Conservation (phyloP, 352 stramenopile genomes). For the Globisporangium nunn region DNA sequence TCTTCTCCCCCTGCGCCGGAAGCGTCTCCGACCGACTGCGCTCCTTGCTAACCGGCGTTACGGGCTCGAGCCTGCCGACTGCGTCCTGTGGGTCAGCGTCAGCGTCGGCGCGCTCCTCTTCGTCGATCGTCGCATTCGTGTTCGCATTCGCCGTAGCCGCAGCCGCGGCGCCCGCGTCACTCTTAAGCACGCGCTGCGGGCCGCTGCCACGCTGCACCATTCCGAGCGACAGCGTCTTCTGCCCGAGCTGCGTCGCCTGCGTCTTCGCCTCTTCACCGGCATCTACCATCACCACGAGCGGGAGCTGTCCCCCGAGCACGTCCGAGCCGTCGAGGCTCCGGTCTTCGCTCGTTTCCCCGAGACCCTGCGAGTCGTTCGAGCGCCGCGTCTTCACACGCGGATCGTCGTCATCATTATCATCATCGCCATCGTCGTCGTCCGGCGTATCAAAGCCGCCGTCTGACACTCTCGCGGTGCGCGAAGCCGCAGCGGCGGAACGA, state of each 20-base stretch:
- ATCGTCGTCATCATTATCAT: not conserved
- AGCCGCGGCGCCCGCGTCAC: not conserved
- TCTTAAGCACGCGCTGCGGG: slow-evolving; percentile 22
- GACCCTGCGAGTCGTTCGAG: slow-evolving; percentile 4
- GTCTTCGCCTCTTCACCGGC: slow-evolving; percentile 4
- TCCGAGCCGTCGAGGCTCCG: slow-evolving; percentile 2
- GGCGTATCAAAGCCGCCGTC: slow-evolving; percentile 13
- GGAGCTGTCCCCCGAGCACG: not conserved
- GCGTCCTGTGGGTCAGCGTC: slow-evolving; percentile 1
- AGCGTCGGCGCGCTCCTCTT: slow-evolving; percentile 15
- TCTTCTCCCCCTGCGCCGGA: slow-evolving; percentile 3
- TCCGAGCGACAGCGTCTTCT: slow-evolving; percentile 26
- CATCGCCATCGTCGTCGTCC: slow-evolving; percentile 2
- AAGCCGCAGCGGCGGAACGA: slow-evolving; percentile 4
- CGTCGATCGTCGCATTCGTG: slow-evolving; percentile 10
- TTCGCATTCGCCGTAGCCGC: not conserved
- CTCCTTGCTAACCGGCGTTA: not conserved
- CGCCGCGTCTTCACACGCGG: not conserved
- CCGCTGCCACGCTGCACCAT: slow-evolving; percentile 10
- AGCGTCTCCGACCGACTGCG: slow-evolving; percentile 4
- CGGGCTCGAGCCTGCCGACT: not conserved
- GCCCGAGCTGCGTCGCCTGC: slow-evolving; percentile 11
- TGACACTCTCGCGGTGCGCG: not conserved
- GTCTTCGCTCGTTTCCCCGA: slow-evolving; percentile 5
- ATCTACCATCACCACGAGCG: not conserved